Evolutionary conservation across 441 rosid genomes (phyloP).

Genomic region (Pelargonium fulgidum): DNA sequence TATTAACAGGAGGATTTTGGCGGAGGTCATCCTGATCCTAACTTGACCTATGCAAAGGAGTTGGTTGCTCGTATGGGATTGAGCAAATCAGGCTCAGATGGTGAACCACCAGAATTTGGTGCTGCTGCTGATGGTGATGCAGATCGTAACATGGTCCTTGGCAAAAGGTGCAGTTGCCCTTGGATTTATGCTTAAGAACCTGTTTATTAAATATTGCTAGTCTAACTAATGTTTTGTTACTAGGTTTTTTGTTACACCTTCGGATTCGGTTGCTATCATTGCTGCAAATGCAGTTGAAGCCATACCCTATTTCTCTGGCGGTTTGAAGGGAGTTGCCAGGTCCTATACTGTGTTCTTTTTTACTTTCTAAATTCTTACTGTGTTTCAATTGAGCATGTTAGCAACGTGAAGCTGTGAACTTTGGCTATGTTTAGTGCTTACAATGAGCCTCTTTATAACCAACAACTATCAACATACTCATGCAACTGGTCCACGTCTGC

Average conservation of each 20-base stretch:
- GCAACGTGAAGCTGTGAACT: neutral
- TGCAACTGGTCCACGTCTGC: neutral
- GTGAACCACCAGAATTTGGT: conserved; percentile 88
- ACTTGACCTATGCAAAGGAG: conserved; percentile 94
- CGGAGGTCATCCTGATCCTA: conserved; percentile 99
- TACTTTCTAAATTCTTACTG: neutral
- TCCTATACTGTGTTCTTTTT: conserved; percentile 20
- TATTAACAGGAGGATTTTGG: conserved; percentile 89
- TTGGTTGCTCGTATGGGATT: conserved; percentile 93
- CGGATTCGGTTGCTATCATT: conserved; percentile 94
- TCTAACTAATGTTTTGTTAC: conserved; percentile 16
- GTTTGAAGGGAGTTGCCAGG: conserved; percentile 99
- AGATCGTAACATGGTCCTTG: conserved; percentile 97
- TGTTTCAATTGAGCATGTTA: neutral
- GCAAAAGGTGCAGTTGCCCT: conserved; percentile 58
- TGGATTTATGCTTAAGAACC: conserved; percentile 8
- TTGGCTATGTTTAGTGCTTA: neutral
- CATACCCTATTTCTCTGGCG: conserved; percentile 87
- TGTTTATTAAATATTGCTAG: conserved; percentile 10
- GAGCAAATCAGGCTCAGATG: conserved; percentile 54
- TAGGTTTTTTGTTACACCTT: conserved; percentile 98
- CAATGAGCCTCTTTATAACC: neutral
- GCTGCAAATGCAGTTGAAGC: conserved; percentile 91
- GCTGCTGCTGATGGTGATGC: conserved; percentile 99
- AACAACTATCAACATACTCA: neutral